Conservation (phyloP, 495 filamentous ascomycete genomes). For the Cladorrhinum samala region DNA sequence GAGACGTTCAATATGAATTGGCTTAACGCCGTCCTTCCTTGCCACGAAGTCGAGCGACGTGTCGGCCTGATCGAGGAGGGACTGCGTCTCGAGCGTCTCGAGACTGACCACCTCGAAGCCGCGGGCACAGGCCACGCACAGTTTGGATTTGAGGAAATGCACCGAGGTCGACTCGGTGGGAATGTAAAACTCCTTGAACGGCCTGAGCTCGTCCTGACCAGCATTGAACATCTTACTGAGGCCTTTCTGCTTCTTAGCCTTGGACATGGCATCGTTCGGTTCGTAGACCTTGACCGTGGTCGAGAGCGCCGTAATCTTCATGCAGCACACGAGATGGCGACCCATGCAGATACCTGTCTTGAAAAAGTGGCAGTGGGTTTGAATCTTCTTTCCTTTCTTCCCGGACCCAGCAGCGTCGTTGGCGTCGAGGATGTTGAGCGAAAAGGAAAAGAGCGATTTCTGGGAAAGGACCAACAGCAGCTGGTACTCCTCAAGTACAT, state of each 20-base stretch:
- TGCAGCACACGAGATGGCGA: conserved; percentile 88
- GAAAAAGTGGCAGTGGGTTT: conserved; percentile 96
- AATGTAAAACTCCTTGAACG: conserved; percentile 99
- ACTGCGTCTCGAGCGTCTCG: conserved; percentile 95
- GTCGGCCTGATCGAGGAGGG: conserved; percentile 93
- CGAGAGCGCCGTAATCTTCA: conserved; percentile 82
- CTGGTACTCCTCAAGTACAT: conserved; percentile 90
- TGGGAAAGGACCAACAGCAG: conserved; percentile 88
- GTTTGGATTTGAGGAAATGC: conserved; percentile 92
- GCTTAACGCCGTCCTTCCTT: conserved; percentile 83
- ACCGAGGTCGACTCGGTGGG: conserved; percentile 93
- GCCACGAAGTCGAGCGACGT: conserved; percentile 96
- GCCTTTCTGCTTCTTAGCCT: conserved; percentile 84
- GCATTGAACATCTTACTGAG: conserved; percentile 91
- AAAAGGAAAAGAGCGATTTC: conserved; percentile 82
- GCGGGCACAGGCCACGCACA: conserved; percentile 90
- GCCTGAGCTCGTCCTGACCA: conserved; percentile 87
- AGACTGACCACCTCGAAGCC: conserved; percentile 97
- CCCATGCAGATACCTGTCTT: conserved; percentile 92
- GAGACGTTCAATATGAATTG: conserved; percentile 96
- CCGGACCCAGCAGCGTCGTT: conserved; percentile 63
- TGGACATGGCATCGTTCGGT: conserved; percentile 84
- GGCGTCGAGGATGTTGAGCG: conserved; percentile 73
- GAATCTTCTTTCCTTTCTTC: conserved; percentile 88
- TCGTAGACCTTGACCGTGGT: conserved; percentile 98